A percentile compares a stretch with the other conserved stretches of the same genome.
Evolutionary conservation across 139 green algal genomes (phyloP).

Genomic region (Zygnema circumcarinatum): DNA sequence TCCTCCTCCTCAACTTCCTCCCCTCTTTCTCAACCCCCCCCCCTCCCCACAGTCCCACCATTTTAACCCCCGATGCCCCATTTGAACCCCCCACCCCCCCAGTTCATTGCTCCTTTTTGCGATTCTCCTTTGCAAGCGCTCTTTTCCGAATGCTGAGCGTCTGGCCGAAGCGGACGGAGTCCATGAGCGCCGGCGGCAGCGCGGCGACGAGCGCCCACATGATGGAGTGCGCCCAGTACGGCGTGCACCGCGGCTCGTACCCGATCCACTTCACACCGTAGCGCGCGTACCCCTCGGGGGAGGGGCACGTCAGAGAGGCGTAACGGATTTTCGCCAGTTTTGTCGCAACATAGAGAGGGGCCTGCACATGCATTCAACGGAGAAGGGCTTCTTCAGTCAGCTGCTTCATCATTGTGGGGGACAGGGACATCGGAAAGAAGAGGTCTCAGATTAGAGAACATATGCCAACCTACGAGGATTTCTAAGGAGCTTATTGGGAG

Average conservation of each 20-base stretch:
- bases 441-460: too few species aligned
- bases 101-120: constrained; percentile 41
- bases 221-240: constrained; percentile 76
- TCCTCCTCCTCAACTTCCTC: neutral
- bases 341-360: constrained; percentile 80
- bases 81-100: neutral
- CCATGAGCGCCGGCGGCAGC: constrained; percentile 59
- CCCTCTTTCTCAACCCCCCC: neutral
- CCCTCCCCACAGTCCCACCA: neutral
- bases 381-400: too few species aligned
- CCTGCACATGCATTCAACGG: constrained; percentile 56
- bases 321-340: constrained; percentile 85
- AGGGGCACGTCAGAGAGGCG: constrained; percentile 64
- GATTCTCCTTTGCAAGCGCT: constrained; percentile 48
- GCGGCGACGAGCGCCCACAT: constrained; percentile 60
- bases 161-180: constrained; percentile 67
- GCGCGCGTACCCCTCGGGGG: constrained; percentile 62
- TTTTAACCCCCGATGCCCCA: neutral
- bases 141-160: constrained; percentile 54
- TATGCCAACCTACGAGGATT: too few species aligned
- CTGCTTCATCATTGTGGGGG: too few species aligned
- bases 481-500: too few species aligned
- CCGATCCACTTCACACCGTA: constrained; percentile 68
- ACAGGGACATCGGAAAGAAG: constrained; percentile 8
- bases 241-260: constrained; percentile 65